phyloP scores from a whole-genome alignment of 805 yeast species.

The Candida ortonii region DNA sequence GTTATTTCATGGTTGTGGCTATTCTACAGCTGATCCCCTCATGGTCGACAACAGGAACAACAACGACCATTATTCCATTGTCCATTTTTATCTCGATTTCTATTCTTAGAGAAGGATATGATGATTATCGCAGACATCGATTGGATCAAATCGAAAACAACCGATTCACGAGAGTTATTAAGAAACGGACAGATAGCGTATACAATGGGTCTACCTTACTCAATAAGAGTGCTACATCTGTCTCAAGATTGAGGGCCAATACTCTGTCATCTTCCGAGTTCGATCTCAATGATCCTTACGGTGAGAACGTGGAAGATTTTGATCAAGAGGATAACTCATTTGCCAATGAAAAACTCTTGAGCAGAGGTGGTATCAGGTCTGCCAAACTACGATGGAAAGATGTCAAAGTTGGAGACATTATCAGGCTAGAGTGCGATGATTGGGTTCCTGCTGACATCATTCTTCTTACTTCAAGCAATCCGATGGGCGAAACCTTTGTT shows the following conservation, averaged over 20 bases:
- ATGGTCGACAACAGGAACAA: constrained; percentile 96
- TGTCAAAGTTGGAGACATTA: constrained; percentile 82
- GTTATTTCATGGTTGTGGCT: constrained; percentile 86
- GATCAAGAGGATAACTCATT: constrained; percentile 25
- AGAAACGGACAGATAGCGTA: constrained; percentile 6
- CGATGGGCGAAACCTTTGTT: constrained; percentile 63
- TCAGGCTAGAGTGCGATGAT: constrained; percentile 72
- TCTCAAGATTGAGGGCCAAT: constrained; percentile 27
- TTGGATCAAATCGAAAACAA: constrained; percentile 85
- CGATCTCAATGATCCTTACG: constrained; percentile 14
- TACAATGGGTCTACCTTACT: constrained; percentile 17
- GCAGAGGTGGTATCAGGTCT: constrained; percentile 15
- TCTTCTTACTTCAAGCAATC: constrained; percentile 64
- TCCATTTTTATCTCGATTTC: constrained; percentile 84
- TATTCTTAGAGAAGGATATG: constrained; percentile 89
- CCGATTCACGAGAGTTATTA: constrained; percentile 43
- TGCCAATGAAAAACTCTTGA: constrained; percentile 17
- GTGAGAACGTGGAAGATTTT: constrained; percentile 15
- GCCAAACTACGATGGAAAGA: constrained; percentile 61
- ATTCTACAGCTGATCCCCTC: constrained; percentile 93
- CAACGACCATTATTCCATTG: constrained; percentile 89
- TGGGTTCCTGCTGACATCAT: constrained; percentile 94
- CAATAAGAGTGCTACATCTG: constrained; percentile 28
- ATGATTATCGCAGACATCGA: constrained; percentile 83
- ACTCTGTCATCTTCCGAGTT: constrained; percentile 24